A percentile compares a stretch with the other conserved stretches of the same genome.
These are phyloP conservation scores for Stramenopiles sp. DNA, from an alignment of 352 stramenopile genomes.

Conservation along the genomic window DNA sequence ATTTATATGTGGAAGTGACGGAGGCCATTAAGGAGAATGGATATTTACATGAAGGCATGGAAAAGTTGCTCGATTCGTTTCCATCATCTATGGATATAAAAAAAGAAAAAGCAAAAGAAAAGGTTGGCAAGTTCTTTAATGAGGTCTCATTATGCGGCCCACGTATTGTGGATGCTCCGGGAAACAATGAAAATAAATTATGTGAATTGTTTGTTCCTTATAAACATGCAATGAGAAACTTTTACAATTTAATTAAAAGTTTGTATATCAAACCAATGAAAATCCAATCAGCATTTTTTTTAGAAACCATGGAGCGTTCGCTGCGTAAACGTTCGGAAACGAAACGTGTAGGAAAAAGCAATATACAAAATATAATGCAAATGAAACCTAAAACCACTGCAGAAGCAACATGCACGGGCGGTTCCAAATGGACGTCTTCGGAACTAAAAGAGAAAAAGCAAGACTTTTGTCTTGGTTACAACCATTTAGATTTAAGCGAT, in stretches of 20 bases:
- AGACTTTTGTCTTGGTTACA: neutral
- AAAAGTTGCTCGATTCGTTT: neutral
- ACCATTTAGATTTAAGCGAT: neutral
- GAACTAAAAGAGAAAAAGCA: neutral
- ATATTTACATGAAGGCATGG: neutral
- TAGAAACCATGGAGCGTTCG: neutral
- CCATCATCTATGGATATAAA: neutral
- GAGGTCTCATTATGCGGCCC: neutral
- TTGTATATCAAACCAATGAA: neutral
- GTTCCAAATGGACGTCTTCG: neutral
- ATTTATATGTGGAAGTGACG: neutral
- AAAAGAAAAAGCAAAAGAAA: neutral
- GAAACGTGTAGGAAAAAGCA: too few relatives aligned
- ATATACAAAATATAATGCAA: neutral
- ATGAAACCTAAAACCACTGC: neutral
- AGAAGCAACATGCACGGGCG: neutral
- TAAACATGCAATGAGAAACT: neutral
- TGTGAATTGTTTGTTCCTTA: constrained; percentile 1
- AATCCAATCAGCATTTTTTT: neutral
- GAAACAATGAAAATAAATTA: constrained; percentile 2
- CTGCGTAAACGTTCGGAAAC: too few relatives aligned
- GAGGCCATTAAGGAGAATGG: neutral
- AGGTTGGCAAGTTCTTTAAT: neutral
- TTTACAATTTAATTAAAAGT: constrained; percentile 4
- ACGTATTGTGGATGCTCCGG: neutral